Evolutionary conservation across 495 filamentous ascomycete species (phyloP), one percentile per base, ranked within the genome.

Genomic region (Aspergillus ostianus): DNA sequence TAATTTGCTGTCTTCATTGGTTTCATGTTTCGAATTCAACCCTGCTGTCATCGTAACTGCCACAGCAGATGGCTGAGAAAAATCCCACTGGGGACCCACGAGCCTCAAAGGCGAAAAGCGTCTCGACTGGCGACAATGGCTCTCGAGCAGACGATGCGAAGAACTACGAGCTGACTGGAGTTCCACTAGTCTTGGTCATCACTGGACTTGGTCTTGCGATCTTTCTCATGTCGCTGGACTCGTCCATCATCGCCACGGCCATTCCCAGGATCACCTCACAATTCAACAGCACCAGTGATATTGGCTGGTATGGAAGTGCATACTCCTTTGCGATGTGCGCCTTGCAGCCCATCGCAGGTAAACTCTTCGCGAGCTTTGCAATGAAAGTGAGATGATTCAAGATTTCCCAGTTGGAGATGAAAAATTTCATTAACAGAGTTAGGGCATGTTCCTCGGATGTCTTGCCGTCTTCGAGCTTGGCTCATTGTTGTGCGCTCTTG

Each of bases 391-490:
- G 30, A 51, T 23, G 2, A 51, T 5, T 3, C 12, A 51, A 17
- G 15, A n/a, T 7, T 27, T 27, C 20, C 20, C 20, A 18, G n/a
- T 30, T 32, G 17, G 30, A 17, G 8, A n/a, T 18, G n/a, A 12
- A 20, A 7, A 32, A 32, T 32, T 32, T n/a, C 46, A 23, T 20
- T 54, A 10, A 44, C 15, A 21, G 2, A 27, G 1, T 20, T 29
- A 77, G 61, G 63, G 77, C 20, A 82, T 85, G 15, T 91, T 84
- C 70, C 74, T 91, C 0, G 61, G 66, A 27, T 83, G 85, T 57
- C 82, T 91, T 58, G 65, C 70, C 57, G 66, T 93, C 57, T 92
- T 93, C 67, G 90, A 91, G 61, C 47, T 90, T 30, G 90, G 90
- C 21, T 86, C 82, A 23, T 66, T 87, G 44, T 75, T 93, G 55